phyloP scores from a whole-genome alignment of 2,329 filamentous ascomycete genomes.

The Drechslerella dactyloides region DNA sequence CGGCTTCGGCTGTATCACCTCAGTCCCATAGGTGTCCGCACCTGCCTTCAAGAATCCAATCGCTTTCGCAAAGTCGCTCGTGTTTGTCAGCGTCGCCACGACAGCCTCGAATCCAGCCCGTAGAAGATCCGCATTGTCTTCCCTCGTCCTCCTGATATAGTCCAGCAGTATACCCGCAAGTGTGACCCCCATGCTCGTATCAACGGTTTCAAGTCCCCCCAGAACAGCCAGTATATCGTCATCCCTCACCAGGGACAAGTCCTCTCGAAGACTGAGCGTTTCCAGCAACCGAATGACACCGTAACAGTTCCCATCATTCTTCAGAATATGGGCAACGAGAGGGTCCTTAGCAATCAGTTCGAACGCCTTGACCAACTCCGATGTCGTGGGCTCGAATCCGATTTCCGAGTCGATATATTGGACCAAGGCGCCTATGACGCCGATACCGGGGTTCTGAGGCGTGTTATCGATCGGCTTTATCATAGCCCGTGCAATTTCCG shows the following conservation, averaged over 20 bases:
- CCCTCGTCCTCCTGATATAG: conserved; percentile 36
- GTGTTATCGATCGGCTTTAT: conserved; percentile 36
- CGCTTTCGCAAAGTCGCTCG: conserved; percentile 31
- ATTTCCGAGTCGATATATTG: conserved; percentile 37
- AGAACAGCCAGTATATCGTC: conserved; percentile 13
- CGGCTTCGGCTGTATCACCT: conserved; percentile 31
- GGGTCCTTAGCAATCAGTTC: conserved; percentile 25
- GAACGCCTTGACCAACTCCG: conserved; percentile 43
- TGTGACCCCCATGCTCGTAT: conserved; percentile 30
- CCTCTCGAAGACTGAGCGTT: conserved; percentile 29
- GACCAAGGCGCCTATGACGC: conserved; percentile 30
- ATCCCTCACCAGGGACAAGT: conserved; percentile 21
- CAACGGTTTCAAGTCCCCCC: conserved; percentile 15
- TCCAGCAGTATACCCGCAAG: conserved; percentile 31
- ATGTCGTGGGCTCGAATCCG: conserved; percentile 31
- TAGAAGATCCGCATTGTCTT: conserved; percentile 1
- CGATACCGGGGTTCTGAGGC: conserved; percentile 40
- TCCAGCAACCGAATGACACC: conserved; percentile 41
- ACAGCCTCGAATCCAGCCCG: conserved; percentile 43
- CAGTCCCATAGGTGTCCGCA: conserved; percentile 23
- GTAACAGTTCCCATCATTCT: conserved; percentile 39
- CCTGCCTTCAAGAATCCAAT: conserved; percentile 46
- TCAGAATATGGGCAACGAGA: conserved; percentile 13
- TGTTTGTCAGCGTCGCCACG: conserved; percentile 40
- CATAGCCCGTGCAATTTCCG: conserved; percentile 24